A percentile compares a stretch with the other conserved stretches of the same genome.
These are phyloP conservation scores for Cladophialophora carrionii DNA, from an alignment of 2,329 filamentous ascomycete genomes.

Conservation along the genomic window DNA sequence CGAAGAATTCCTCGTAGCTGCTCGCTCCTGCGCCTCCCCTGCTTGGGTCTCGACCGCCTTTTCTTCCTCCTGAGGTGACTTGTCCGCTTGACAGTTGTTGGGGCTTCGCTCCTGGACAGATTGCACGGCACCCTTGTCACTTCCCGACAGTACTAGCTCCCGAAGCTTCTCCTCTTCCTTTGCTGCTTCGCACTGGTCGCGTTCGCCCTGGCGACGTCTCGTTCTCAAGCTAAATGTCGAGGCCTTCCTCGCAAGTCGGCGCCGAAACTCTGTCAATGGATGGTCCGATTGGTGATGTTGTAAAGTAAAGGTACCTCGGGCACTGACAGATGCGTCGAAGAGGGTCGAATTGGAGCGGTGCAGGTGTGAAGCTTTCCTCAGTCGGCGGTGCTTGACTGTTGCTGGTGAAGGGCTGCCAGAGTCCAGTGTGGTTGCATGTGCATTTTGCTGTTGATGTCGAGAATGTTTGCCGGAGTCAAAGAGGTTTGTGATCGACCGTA, in stretches of 20 bases:
- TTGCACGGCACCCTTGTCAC: neutral
- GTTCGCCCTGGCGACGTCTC: constrained; percentile 26
- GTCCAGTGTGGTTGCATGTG: neutral
- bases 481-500: constrained; percentile 30
- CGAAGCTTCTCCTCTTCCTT: constrained; percentile 17
- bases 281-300: constrained; percentile 15
- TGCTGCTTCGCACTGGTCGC: constrained; percentile 9
- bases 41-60: constrained; percentile 5
- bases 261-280: constrained; percentile 30
- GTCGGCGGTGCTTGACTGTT: constrained; percentile 14
- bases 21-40: neutral
- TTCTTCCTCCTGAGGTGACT: neutral
- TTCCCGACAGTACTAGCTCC: constrained; percentile 3
- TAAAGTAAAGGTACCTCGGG: neutral
- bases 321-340: constrained; percentile 11
- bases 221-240: constrained; percentile 35
- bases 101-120: neutral
- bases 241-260: constrained; percentile 35
- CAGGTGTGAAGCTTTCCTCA: constrained; percentile 17
- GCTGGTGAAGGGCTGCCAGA: constrained; percentile 3
- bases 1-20: constrained; percentile 12
- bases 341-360: constrained; percentile 5
- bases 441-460: constrained; percentile 12
- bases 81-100: neutral
- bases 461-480: constrained; percentile 12